These are phyloP conservation scores for Pestalotiopsis sp. DNA, from an alignment of 2,329 filamentous ascomycete genomes.

Conservation along the genomic window DNA sequence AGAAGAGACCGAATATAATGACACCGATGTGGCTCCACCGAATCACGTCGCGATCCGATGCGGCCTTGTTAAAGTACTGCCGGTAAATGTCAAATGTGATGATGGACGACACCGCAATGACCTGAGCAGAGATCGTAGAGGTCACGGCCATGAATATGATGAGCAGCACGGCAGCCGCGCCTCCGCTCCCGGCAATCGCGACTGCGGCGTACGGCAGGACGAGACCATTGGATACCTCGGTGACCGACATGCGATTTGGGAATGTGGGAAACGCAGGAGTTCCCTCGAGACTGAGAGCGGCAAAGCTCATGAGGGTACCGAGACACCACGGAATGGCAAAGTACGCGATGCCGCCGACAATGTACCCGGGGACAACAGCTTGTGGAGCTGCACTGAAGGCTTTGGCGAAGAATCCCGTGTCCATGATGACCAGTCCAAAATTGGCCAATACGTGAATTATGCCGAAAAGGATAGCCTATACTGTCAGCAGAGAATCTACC, in stretches of 20 bases:
- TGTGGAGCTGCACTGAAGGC: slow-evolving; percentile 63
- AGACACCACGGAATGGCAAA: slow-evolving; percentile 89
- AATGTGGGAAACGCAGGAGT: slow-evolving; percentile 70
- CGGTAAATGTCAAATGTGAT: slow-evolving; percentile 81
- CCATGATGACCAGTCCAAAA: slow-evolving; percentile 72
- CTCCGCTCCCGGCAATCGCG: slow-evolving; percentile 75
- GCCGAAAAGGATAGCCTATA: slow-evolving; percentile 28
- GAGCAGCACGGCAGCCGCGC: slow-evolving; percentile 73
- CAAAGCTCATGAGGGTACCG: slow-evolving; percentile 82
- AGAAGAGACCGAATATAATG: slow-evolving; percentile 9
- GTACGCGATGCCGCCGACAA: slow-evolving; percentile 67
- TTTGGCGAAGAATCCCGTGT: slow-evolving; percentile 74
- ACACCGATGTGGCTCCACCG: slow-evolving; percentile 8
- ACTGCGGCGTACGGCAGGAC: slow-evolving; percentile 83
- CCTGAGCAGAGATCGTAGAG: slow-evolving; percentile 74
- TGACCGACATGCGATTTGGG: slow-evolving; percentile 66
- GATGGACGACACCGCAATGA: slow-evolving; percentile 85
- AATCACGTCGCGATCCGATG: slow-evolving; percentile 29
- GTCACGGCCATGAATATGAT: slow-evolving; percentile 90
- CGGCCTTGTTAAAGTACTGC: slow-evolving; percentile 20
- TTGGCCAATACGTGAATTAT: slow-evolving; percentile 61
- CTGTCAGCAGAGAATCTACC: slow-evolving; percentile 88
- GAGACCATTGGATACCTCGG: slow-evolving; percentile 79
- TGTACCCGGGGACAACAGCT: slow-evolving; percentile 12
- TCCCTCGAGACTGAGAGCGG: slow-evolving; percentile 75